A percentile compares a stretch with the other conserved stretches of the same genome.
Evolutionary conservation across 139 green algal genomes (phyloP).

Genomic region (Protoeuglena noctilucae): DNA sequence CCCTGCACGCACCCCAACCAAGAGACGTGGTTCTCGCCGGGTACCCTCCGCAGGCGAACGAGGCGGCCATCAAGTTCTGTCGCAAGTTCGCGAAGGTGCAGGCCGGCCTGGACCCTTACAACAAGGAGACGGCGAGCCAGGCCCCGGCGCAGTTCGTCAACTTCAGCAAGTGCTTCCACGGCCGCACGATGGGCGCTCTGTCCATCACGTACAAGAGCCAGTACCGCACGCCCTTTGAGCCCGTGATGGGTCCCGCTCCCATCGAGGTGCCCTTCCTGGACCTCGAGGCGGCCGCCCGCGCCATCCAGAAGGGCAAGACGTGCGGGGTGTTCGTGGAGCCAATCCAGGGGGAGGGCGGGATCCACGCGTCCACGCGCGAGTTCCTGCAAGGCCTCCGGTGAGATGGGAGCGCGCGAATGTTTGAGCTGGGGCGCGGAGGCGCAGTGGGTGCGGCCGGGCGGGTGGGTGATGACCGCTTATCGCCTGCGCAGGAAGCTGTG

Average conservation of each 20-base stretch:
- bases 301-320: slow-evolving; percentile 68
- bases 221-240: slow-evolving; percentile 70
- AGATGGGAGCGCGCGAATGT: no score
- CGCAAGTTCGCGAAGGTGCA: slow-evolving; percentile 73
- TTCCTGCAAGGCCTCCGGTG: slow-evolving; percentile 1
- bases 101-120: slow-evolving; percentile 55
- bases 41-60: no score
- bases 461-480: no score
- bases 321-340: slow-evolving; percentile 93
- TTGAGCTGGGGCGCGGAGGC: not conserved
- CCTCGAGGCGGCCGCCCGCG: slow-evolving; percentile 42
- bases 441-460: slow-evolving; percentile 64
- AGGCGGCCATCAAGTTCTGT: slow-evolving; percentile 97
- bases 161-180: slow-evolving; percentile 91
- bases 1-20: no score
- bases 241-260: slow-evolving; percentile 76
- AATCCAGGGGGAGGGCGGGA: slow-evolving; percentile 83
- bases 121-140: slow-evolving; percentile 17
- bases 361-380: slow-evolving; percentile 35
- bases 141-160: slow-evolving; percentile 76
- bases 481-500: no score
- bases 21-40: no score
- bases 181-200: slow-evolving; percentile 89
- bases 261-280: slow-evolving; percentile 44
- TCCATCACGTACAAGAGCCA: slow-evolving; percentile 80